Evolutionary conservation across 2,329 filamentous ascomycete species (phyloP).

Genomic region (Phyllosticta citribraziliensis): DNA sequence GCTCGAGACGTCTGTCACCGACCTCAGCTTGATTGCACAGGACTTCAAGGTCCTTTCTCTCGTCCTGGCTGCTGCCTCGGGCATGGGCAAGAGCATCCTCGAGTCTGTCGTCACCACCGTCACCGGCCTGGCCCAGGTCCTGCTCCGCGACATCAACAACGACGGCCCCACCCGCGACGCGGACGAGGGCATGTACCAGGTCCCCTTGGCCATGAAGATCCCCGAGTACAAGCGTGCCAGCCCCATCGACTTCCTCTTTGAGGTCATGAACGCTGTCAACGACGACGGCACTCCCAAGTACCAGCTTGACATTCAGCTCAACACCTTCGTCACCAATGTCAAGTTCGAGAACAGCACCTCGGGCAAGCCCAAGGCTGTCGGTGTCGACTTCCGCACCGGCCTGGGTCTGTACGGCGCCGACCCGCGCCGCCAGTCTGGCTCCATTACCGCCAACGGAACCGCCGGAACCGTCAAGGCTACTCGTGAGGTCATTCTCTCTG

Average conservation of each 20-base stretch:
- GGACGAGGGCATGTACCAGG: slow-evolving; percentile 42
- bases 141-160: slow-evolving; percentile 43
- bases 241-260: slow-evolving; percentile 46
- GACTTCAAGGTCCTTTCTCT: slow-evolving; percentile 47
- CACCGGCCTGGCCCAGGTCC: slow-evolving; percentile 32
- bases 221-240: slow-evolving; percentile 38
- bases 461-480: slow-evolving; percentile 33
- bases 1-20: slow-evolving; percentile 44
- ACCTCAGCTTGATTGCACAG: slow-evolving; percentile 40
- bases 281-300: slow-evolving; percentile 35
- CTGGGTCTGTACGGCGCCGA: slow-evolving; percentile 30
- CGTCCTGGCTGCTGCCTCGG: slow-evolving; percentile 42
- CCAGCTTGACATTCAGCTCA: slow-evolving; percentile 47
- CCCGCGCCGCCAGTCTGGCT: slow-evolving; percentile 18
- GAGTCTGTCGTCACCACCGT: slow-evolving; percentile 23
- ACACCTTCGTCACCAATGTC: slow-evolving; percentile 57
- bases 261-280: slow-evolving; percentile 29
- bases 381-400: slow-evolving; percentile 35
- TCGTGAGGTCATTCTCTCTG: slow-evolving; percentile 38
- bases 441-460: slow-evolving; percentile 22
- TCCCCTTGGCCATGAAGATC: slow-evolving; percentile 40
- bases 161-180: slow-evolving; percentile 28
- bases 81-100: slow-evolving; percentile 33
- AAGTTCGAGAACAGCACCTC: slow-evolving; percentile 51
- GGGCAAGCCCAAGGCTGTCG: slow-evolving; percentile 21